Evolutionary conservation across 2,329 filamentous ascomycete species (phyloP), one percentile per base, ranked within the genome.

Genomic region (Fusarium sp.): DNA sequence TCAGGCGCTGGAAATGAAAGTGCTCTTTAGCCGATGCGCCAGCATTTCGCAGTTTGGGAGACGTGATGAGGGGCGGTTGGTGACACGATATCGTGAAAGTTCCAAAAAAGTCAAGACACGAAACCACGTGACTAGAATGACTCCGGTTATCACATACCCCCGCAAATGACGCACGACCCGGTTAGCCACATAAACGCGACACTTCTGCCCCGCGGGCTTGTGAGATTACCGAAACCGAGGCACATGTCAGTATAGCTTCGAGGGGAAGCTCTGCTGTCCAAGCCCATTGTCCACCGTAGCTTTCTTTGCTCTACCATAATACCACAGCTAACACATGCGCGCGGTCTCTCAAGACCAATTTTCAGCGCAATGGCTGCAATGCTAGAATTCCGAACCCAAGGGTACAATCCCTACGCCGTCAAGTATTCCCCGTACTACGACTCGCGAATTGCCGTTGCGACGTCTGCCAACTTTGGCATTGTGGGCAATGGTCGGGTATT

Each of bases 371-470:
- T 85, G 83, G 82, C 83, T 82, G 85, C 86, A 80, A 98, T 98
- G 94, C 91, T 98, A 77, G 94, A 98, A 84, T 98, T 93, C 84
- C 92, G 93, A 73, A 98, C 96, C 27, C 89, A 94, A 80, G 96
- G 96, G 78, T 98, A 90, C 88, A 97, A 98, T 82, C 95, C 95
- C 78, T 98, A 97, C 84, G 94, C 93, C 76, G 94, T 98, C 83
- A 97, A 98, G 84, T 99, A 98, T 87, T 98, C 95, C 62, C 96
- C 96, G 11, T 99, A 98, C 86, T 97, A 97, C 85, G 96, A 98
- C 85, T 96, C 93, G 74, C 91, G 95, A 72, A 90, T 99, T 73
- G 95, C 95, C 63, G 94, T 98, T 77, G 93, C 94, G 35, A 89
- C 93, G 3, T 93, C 94, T n/a, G 91, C 95, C 72, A 98, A 99